Conservation (phyloP, 208 protist species). For the Trypanosoma caninum region DNA sequence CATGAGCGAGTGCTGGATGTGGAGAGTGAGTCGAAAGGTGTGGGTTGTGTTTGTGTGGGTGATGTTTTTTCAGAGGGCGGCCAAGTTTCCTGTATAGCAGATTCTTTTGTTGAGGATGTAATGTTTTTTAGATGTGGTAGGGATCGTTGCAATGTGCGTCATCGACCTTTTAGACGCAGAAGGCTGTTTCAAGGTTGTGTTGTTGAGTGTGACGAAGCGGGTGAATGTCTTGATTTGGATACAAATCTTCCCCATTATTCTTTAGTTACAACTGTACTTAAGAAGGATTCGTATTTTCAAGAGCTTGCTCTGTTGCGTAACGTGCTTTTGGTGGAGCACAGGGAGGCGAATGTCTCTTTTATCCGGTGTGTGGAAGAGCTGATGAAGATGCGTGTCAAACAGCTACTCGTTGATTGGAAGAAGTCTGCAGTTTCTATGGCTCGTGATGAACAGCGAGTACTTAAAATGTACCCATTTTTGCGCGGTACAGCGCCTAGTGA, state of each 20-base stretch:
- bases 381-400: conserved; percentile 37
- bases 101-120: no score
- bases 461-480: conserved; percentile 49
- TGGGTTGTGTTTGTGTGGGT: no score
- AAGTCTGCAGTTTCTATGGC: conserved; percentile 18
- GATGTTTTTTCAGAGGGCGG: no score
- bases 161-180: no score
- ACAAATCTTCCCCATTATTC: background rate
- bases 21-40: no score
- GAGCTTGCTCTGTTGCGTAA: conserved; percentile 40
- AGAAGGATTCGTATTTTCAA: conserved; percentile 33
- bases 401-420: conserved; percentile 34
- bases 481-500: no score
- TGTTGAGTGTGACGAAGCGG: no score
- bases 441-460: conserved; percentile 28
- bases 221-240: background rate
- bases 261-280: background rate
- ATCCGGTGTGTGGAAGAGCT: conserved; percentile 49
- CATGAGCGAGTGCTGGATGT: no score
- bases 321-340: conserved; percentile 30
- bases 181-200: no score
- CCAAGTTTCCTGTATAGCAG: no score
- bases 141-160: no score
- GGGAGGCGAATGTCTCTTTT: conserved; percentile 24
- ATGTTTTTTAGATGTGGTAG: no score